Conservation (phyloP, 768 basidiomycete genomes). For the Pisolithus microcarpus region DNA sequence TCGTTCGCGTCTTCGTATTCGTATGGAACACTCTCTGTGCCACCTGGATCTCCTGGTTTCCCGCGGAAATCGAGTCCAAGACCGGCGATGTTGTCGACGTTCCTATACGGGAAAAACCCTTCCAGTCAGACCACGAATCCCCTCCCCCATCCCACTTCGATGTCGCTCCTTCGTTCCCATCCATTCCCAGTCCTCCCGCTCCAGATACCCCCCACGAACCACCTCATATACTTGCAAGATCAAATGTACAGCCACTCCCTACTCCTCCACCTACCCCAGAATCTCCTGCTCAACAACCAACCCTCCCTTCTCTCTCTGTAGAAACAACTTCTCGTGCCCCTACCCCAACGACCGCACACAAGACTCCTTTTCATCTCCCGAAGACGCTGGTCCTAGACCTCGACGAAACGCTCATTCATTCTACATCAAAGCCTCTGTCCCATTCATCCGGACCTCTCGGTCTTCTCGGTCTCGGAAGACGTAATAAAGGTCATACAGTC, state of each 20-base stretch:
- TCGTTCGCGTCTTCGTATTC: slow-evolving; percentile 61
- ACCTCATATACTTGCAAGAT: slow-evolving; percentile 5
- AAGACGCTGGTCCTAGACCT: slow-evolving; percentile 97
- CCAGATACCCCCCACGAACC: slow-evolving; percentile 10
- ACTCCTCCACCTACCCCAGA: slow-evolving; percentile 9
- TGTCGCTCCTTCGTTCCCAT: slow-evolving; percentile 13
- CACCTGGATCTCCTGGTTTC: slow-evolving; percentile 45
- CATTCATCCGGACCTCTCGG: slow-evolving; percentile 45
- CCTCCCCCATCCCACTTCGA: slow-evolving; percentile 14
- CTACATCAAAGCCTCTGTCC: slow-evolving; percentile 75
- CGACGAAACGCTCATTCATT: slow-evolving; percentile 98
- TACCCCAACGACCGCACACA: slow-evolving; percentile 45
- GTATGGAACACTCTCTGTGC: slow-evolving; percentile 65
- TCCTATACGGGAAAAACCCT: slow-evolving; percentile 4
- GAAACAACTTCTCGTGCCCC: slow-evolving; percentile 33
- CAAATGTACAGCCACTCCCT: slow-evolving; percentile 15
- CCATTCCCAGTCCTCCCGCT: slow-evolving; percentile 22
- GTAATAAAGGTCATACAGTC: slow-evolving; percentile 76
- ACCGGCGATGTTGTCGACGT: slow-evolving; percentile 8
- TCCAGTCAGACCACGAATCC: slow-evolving; percentile 8
- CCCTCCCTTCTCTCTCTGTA: slow-evolving; percentile 2
- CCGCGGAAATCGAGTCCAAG: slow-evolving; percentile 17
- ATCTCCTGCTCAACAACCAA: slow-evolving; percentile 7
- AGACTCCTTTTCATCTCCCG: slow-evolving; percentile 69
- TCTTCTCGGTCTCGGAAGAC: slow-evolving; percentile 51